Conservation (phyloP, 768 basidiomycete genomes). For the Holtermanniella nyarrowii region DNA sequence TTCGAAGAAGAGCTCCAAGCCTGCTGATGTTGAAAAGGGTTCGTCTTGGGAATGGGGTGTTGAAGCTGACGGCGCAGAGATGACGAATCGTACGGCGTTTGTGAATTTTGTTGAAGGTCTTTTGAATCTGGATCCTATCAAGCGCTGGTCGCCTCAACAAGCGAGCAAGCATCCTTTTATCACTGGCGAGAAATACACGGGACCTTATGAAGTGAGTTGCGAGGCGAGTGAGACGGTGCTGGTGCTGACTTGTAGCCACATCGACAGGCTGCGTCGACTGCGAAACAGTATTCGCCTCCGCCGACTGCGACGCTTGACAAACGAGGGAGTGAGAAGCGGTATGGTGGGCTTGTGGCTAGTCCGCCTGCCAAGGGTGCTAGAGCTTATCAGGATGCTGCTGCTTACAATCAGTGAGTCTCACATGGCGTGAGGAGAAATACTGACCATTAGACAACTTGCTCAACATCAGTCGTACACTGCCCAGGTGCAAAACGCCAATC, state of each 20-base stretch:
- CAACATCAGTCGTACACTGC: slow-evolving; percentile 91
- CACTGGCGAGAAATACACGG: slow-evolving; percentile 85
- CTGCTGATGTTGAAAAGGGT: slow-evolving; percentile 83
- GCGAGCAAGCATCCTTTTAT: slow-evolving; percentile 94
- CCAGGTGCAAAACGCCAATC: slow-evolving; percentile 58
- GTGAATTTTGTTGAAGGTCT: slow-evolving; percentile 96
- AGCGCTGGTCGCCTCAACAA: slow-evolving; percentile 95
- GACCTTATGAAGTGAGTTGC: slow-evolving; percentile 37
- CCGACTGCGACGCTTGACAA: background rate
- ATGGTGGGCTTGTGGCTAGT: slow-evolving; percentile 84
- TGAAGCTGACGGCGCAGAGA: slow-evolving; percentile 50
- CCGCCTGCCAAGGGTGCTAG: slow-evolving; percentile 67
- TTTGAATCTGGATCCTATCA: slow-evolving; percentile 84
- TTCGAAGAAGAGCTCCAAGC: slow-evolving; percentile 64
- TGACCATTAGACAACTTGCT: slow-evolving; percentile 52
- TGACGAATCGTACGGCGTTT: slow-evolving; percentile 86
- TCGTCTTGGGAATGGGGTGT: slow-evolving; percentile 16
- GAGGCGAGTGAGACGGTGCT: background rate
- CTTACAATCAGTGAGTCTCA: slow-evolving; percentile 60
- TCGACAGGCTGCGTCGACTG: slow-evolving; percentile 6
- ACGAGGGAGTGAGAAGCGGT: slow-evolving; percentile 39
- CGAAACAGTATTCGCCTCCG: slow-evolving; percentile 7
- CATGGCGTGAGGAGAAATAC: background rate
- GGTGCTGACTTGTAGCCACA: background rate
- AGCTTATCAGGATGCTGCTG: slow-evolving; percentile 81